Percentiles rank a stretch among this genome's conserved stretches.
phyloP scores from a whole-genome alignment of 192 early-diverging fungal species.

The Phlyctochytrium arcticum region DNA sequence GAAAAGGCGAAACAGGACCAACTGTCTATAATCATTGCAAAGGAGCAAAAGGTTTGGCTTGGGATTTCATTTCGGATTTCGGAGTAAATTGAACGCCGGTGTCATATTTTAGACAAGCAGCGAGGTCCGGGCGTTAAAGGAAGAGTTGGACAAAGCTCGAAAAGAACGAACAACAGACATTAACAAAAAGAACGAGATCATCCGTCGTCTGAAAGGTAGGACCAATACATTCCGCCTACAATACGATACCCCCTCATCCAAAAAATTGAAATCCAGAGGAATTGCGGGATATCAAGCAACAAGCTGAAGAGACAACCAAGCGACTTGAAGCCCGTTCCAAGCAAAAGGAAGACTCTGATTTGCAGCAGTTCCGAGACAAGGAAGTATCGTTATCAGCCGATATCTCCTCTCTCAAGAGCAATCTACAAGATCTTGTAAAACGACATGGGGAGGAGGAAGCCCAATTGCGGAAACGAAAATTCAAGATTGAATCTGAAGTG shows the following conservation, averaged over 20 bases:
- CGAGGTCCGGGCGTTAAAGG: conserved; percentile 34
- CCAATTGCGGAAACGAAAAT: conserved; percentile 49
- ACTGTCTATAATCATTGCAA: conserved; percentile 48
- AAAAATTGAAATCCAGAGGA: conserved; percentile 35
- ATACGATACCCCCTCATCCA: not conserved
- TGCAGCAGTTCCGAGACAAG: conserved; percentile 44
- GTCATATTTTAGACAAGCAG: conserved; percentile 37
- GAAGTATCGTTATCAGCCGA: conserved; percentile 37
- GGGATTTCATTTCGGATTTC: conserved; percentile 1
- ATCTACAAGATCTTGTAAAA: conserved; percentile 26
- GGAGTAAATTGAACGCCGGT: not conserved
- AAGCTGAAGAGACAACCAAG: conserved; percentile 58
- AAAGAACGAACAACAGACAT: conserved; percentile 46
- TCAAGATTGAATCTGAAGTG: conserved; percentile 57
- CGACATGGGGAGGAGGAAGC: conserved; percentile 54
- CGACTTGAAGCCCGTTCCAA: conserved; percentile 50
- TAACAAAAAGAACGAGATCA: conserved; percentile 51
- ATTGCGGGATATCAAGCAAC: conserved; percentile 52
- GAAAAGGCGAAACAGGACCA: conserved; percentile 51
- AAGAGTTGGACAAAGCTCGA: conserved; percentile 51
- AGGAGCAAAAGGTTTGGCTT: conserved; percentile 48
- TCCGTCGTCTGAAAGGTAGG: conserved; percentile 52
- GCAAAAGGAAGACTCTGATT: conserved; percentile 52
- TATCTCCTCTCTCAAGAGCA: conserved; percentile 22
- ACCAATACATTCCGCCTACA: not conserved